phyloP scores from a whole-genome alignment of 2,329 filamentous ascomycete genomes.

The Aspergillus tubingensis region DNA sequence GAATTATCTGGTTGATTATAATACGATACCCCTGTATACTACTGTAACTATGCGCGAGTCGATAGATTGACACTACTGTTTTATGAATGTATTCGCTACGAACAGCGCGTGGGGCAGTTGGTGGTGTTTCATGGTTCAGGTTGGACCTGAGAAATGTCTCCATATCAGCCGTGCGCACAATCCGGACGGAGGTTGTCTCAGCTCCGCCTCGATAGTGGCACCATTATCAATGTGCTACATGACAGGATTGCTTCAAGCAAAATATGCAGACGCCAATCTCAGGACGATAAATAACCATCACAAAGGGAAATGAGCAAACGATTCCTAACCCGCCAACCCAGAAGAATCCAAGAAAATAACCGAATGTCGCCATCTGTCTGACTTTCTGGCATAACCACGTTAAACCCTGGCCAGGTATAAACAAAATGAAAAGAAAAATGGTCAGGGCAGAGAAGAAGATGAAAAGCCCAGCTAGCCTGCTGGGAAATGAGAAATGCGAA shows the following conservation, averaged over 20 bases:
- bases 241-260: constrained; percentile 11
- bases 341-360: constrained; percentile 42
- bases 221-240: constrained; percentile 16
- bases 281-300: constrained; percentile 22
- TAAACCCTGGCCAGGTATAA: constrained; percentile 31
- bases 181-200: constrained; percentile 30
- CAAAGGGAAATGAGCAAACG: constrained; percentile 26
- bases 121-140: constrained; percentile 7
- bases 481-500: constrained; percentile 13
- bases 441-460: constrained; percentile 20
- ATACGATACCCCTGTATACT: not conserved
- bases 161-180: constrained; percentile 8
- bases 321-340: constrained; percentile 35
- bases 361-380: constrained; percentile 40
- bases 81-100: not conserved
- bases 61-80: not conserved
- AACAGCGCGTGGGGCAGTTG: not conserved
- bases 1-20: too few relatives aligned
- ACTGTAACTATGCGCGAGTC: not conserved
- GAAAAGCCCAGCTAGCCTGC: constrained; percentile 28
- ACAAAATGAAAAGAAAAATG: constrained; percentile 23
- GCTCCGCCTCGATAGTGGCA: constrained; percentile 20
- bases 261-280: constrained; percentile 13
- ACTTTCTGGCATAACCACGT: constrained; percentile 46
- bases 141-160: constrained; percentile 9